These are phyloP conservation scores for Nemania sp. DNA, from an alignment of 2,329 filamentous ascomycete species.

Conservation along the genomic window DNA sequence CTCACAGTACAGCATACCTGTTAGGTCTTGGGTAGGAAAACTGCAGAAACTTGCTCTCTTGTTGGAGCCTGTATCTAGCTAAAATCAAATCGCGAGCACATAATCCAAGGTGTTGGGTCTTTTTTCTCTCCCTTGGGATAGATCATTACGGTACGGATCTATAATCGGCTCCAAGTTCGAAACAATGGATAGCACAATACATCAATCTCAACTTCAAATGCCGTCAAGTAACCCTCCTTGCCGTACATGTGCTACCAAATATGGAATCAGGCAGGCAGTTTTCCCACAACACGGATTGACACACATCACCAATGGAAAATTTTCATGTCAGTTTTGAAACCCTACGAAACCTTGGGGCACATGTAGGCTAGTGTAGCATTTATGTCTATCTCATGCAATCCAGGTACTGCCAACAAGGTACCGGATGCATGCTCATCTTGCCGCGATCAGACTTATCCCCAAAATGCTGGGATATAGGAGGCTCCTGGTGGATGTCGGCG, in stretches of 20 bases:
- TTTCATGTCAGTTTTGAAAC: neutral
- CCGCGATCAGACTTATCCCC: slow-evolving; percentile 31
- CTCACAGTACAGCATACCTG: neutral
- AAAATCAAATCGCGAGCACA: neutral
- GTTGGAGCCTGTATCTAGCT: too few species aligned
- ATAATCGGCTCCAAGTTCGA: too few species aligned
- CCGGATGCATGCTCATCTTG: slow-evolving; percentile 34
- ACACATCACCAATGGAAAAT: slow-evolving; percentile 2
- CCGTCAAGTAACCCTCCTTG: neutral
- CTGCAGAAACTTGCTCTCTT: neutral
- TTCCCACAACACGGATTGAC: neutral
- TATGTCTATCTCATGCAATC: slow-evolving; percentile 28
- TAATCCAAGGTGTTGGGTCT: neutral
- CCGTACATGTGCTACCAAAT: slow-evolving; percentile 4
- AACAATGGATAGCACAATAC: slow-evolving; percentile 6
- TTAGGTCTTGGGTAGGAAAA: too few species aligned
- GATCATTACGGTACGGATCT: neutral
- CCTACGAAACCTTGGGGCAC: slow-evolving; percentile 2
- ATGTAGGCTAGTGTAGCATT: slow-evolving; percentile 22
- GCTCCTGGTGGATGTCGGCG: slow-evolving; percentile 32
- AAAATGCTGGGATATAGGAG: slow-evolving; percentile 23
- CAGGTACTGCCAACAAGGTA: slow-evolving; percentile 23
- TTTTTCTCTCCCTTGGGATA: neutral
- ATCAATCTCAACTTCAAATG: neutral
- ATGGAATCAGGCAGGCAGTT: neutral